Conservation (phyloP, 2,329 filamentous ascomycete genomes). For the Pseudogymnoascus sp. region DNA sequence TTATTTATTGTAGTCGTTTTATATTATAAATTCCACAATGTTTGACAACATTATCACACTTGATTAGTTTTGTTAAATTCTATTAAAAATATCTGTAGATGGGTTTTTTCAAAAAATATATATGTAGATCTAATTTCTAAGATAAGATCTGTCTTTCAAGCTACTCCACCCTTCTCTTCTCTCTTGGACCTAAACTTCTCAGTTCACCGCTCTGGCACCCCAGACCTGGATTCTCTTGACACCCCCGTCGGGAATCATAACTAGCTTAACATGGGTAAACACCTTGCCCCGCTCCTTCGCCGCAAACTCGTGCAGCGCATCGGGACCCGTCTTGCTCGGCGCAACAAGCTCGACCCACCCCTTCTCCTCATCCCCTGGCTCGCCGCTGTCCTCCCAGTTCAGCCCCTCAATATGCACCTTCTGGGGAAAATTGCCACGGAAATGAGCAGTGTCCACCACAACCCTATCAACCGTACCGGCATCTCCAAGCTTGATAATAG, state of each 20-base stretch:
- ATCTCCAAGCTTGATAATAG: slow-evolving; percentile 64
- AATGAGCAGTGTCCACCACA: slow-evolving; percentile 73
- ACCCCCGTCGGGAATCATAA: slow-evolving; percentile 84
- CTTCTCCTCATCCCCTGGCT: slow-evolving; percentile 46
- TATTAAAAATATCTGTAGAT: neutral
- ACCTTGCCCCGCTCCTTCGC: slow-evolving; percentile 46
- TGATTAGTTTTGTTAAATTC: neutral
- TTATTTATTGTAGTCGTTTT: neutral
- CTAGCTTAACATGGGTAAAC: slow-evolving; percentile 75
- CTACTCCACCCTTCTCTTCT: neutral
- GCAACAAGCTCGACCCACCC: slow-evolving; percentile 59
- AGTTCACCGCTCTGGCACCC: neutral
- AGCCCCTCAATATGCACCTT: slow-evolving; percentile 60
- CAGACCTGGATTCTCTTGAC: slow-evolving; percentile 73
- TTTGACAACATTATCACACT: too few species aligned
- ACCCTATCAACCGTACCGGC: slow-evolving; percentile 56
- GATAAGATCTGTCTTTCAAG: neutral
- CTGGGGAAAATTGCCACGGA: slow-evolving; percentile 76
- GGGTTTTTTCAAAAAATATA: neutral
- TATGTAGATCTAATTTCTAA: neutral
- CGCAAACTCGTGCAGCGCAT: slow-evolving; percentile 61
- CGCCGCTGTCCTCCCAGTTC: slow-evolving; percentile 43
- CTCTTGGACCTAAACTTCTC: neutral
- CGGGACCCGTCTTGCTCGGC: slow-evolving; percentile 61
- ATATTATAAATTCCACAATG: neutral